A percentile compares a stretch with the other conserved stretches of the same genome.
Conservation (phyloP, 352 stramenopile species). For the Aphanomyces astaci region DNA sequence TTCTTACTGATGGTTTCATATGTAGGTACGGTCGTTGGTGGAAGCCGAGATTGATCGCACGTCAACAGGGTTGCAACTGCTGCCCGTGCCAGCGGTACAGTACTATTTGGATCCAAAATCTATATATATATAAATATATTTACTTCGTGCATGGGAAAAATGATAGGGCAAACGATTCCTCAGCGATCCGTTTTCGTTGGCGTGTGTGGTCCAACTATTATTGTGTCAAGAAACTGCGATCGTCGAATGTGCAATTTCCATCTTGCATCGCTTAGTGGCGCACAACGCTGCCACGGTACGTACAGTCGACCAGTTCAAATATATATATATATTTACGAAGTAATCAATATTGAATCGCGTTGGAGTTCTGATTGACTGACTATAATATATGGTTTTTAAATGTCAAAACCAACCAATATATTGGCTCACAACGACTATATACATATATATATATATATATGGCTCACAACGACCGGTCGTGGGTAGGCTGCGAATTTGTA, state of each 20-base stretch:
- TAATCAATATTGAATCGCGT: no score
- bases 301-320: no score
- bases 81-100: slow-evolving; percentile 10
- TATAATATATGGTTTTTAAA: no score
- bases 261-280: not conserved
- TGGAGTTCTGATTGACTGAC: no score
- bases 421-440: no score
- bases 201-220: slow-evolving; percentile 56
- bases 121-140: no score
- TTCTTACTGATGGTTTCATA: not conserved
- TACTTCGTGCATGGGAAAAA: not conserved
- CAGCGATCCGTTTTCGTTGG: slow-evolving; percentile 37
- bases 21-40: slow-evolving; percentile 8
- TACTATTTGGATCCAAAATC: no score
- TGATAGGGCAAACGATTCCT: slow-evolving; percentile 26
- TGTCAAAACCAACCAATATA: no score
- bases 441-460: no score
- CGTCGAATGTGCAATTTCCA: slow-evolving; percentile 14
- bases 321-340: no score
- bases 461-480: no score
- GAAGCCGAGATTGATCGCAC: slow-evolving; percentile 10
- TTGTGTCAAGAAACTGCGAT: slow-evolving; percentile 25
- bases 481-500: slow-evolving; percentile 50
- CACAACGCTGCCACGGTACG: slow-evolving; percentile 48
- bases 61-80: not conserved